Conservation (phyloP, 73 alveolate species). For the Blepharisma stoltei region DNA sequence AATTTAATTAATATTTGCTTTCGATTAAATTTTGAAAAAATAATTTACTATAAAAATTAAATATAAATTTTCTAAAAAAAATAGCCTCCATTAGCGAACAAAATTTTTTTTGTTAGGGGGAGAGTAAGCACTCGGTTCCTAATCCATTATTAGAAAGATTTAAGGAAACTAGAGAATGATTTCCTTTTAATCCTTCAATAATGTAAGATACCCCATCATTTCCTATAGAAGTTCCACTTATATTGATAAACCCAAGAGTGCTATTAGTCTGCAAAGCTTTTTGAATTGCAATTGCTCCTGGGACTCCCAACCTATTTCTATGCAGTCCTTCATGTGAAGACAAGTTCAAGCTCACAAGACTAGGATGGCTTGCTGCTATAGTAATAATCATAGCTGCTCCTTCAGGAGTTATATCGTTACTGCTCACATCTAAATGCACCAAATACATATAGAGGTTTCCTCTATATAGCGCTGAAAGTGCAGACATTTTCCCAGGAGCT, state of each 20-base stretch:
- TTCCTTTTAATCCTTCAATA: not conserved
- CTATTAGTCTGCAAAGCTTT: not conserved
- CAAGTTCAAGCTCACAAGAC: not conserved
- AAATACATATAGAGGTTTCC: no score
- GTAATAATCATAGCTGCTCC: not conserved
- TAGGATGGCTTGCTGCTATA: not conserved
- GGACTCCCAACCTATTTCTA: not conserved
- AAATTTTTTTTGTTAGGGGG: no score
- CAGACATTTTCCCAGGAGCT: no score
- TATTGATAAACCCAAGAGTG: not conserved
- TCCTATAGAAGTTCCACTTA: slow-evolving; percentile 3
- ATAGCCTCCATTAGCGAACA: no score
- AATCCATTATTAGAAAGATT: slow-evolving; percentile 8
- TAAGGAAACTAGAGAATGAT: not conserved
- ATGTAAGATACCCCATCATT: not conserved
- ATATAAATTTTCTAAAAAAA: no score
- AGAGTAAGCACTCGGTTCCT: not conserved
- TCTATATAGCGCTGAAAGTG: no score
- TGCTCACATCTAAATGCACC: slow-evolving; percentile 9
- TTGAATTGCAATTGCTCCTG: not conserved
- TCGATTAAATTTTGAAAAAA: no score
- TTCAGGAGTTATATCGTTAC: not conserved
- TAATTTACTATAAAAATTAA: no score
- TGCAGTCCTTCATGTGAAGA: slow-evolving; percentile 21
- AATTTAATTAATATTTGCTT: no score